These are phyloP conservation scores for Colletotrichum australisinense DNA, from an alignment of 2,329 filamentous ascomycete species.

Conservation along the genomic window DNA sequence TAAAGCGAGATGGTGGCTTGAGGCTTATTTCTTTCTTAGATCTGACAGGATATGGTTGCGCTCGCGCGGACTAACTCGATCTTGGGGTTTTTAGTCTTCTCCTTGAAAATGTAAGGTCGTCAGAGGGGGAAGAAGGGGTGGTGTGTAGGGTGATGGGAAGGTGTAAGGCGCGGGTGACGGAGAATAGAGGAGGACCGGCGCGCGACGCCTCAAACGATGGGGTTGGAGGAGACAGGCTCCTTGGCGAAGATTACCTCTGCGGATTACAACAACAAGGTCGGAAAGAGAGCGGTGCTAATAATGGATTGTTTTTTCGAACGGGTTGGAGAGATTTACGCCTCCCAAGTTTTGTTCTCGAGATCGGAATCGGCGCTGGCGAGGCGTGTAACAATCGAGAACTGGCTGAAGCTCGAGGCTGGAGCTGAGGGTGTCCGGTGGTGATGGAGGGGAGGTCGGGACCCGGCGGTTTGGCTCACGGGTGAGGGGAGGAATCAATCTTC, in stretches of 20 bases:
- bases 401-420: neutral
- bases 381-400: neutral
- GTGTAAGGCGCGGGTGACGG: too few relatives aligned
- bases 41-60: neutral
- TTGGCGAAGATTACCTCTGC: too few relatives aligned
- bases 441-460: neutral
- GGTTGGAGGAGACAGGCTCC: too few relatives aligned
- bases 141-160: too few relatives aligned
- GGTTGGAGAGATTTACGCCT: too few relatives aligned
- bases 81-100: neutral
- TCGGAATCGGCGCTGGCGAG: neutral
- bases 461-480: slow-evolving; percentile 1
- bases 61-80: neutral
- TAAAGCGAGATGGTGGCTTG: neutral
- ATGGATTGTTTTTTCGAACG: neutral
- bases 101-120: neutral
- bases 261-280: too few relatives aligned
- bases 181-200: too few relatives aligned
- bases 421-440: neutral
- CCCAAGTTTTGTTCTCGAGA: neutral
- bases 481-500: neutral
- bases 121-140: too few relatives aligned
- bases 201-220: too few relatives aligned
- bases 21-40: neutral
- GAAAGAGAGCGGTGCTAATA: neutral